Evolutionary conservation across 2,329 filamentous ascomycete genomes (phyloP).

Genomic region (Scytalidium sp.): DNA sequence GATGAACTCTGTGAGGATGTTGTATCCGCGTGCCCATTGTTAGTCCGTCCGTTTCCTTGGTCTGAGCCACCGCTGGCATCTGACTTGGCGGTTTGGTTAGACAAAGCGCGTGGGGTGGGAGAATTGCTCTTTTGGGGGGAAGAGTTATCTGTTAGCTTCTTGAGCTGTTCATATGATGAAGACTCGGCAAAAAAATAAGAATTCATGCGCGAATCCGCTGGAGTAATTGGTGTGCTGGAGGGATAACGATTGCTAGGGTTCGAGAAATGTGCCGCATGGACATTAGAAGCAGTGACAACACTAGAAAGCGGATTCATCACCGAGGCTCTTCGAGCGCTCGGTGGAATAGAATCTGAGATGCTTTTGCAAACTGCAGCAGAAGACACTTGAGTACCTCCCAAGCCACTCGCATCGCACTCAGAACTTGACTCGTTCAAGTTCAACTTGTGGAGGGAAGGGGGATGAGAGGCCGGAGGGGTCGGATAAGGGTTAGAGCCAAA

Average conservation of each 20-base stretch:
- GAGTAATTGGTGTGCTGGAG: constrained; percentile 50
- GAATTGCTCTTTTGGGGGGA: constrained; percentile 80
- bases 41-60: constrained; percentile 20
- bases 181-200: constrained; percentile 47
- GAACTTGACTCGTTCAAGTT: constrained; percentile 38
- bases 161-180: constrained; percentile 66
- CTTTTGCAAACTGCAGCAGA: constrained; percentile 35
- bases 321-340: constrained; percentile 41
- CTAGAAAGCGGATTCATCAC: constrained; percentile 59
- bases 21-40: constrained; percentile 32
- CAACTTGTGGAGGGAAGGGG: constrained; percentile 40
- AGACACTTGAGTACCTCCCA: constrained; percentile 28
- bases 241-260: constrained; percentile 57
- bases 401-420: constrained; percentile 34
- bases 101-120: constrained; percentile 80
- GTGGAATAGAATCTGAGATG: constrained; percentile 39
- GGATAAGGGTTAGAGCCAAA: constrained; percentile 43
- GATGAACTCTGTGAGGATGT: constrained; percentile 26
- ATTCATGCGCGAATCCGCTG: constrained; percentile 45
- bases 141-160: constrained; percentile 84
- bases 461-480: constrained; percentile 54
- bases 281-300: constrained; percentile 59
- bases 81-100: constrained; percentile 50
- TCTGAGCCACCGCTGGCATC: constrained; percentile 35
- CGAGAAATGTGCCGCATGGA: constrained; percentile 67